Evolutionary conservation across 176 grass and related monocot species (phyloP), one percentile per base, ranked within the genome.

Genomic region (Oryza glumipatula): DNA sequence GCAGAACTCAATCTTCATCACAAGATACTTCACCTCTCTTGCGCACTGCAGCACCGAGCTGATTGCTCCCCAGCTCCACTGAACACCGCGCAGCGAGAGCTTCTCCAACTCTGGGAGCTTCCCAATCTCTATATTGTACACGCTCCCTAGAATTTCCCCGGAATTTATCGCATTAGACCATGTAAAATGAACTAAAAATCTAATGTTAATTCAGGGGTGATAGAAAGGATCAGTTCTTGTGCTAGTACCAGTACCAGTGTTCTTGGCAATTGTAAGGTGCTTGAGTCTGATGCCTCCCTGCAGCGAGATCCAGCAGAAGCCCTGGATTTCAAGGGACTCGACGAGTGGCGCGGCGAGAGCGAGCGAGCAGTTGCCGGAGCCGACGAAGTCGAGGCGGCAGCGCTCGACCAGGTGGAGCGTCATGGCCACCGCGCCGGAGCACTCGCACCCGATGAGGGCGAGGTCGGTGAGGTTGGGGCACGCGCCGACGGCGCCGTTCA

Each of bases 1-100:
- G 9, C 91, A 99, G 76, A 99, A 99, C 70, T 99, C 96, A 32
- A 99, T 85, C 80, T 96, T 99, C 96, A 99, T 99, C 39, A 93
- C 84, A 9, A 99, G 83, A 44, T 98, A 89, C 68, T 84, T 92
- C 52, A 94, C 89, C 65, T 95, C 91, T 48, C 67, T 76, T 14
- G 93, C 89, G 32, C 88, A 83, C 48, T 83, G 89, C 36, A 98
- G 83, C 67, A 84, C 66, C 3, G 94, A 89, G 67, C 63, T 88
- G 83, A 98, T 72, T 1, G 96, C 93, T 21, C 70, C 79, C 96
- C 96, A 98, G 81, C 86, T 92, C 96, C 96, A 98, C 84, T 98
- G 93, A 24, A 98, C 85, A 6, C 96, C 96, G 68, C 96, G 87
- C 67, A 98, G 82, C 32, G 89, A 92, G 54, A 98, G 72, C 16